Evolutionary conservation across 352 stramenopile genomes (phyloP).

Genomic region (Globisporangium takayamanum): DNA sequence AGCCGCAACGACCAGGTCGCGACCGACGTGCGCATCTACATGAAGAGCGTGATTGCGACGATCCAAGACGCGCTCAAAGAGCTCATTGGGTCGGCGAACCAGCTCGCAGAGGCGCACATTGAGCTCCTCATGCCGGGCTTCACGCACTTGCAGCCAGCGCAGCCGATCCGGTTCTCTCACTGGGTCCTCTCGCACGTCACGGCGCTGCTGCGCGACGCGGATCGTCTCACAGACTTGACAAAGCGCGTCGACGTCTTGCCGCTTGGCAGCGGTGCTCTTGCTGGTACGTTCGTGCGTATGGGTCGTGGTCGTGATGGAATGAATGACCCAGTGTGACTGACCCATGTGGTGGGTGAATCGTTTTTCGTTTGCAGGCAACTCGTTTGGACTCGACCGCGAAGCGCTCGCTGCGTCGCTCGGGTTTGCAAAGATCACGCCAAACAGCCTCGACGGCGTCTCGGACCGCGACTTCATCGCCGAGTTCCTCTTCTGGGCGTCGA

Average conservation of each 20-base stretch:
- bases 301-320: not conserved
- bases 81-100: conserved; percentile 84
- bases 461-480: conserved; percentile 99
- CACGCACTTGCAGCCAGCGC: conserved; percentile 97
- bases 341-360: not conserved
- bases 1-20: conserved; percentile 98
- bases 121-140: conserved; percentile 98
- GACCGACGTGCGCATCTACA: conserved; percentile 95
- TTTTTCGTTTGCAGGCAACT: conserved; percentile 66
- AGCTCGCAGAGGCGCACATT: conserved; percentile 89
- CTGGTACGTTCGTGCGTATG: conserved; percentile 19
- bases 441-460: conserved; percentile 97
- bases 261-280: conserved; percentile 94
- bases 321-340: not conserved
- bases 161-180: conserved; percentile 97
- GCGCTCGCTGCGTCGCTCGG: conserved; percentile 91
- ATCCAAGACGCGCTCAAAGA: conserved; percentile 84
- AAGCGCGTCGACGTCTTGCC: conserved; percentile 95
- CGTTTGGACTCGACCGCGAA: conserved; percentile 95
- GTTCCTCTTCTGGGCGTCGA: conserved; percentile 96
- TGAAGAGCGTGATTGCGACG: conserved; percentile 67
- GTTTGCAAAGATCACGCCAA: conserved; percentile 91
- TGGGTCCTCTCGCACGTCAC: conserved; percentile 96
- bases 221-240: conserved; percentile 92
- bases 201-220: conserved; percentile 90